Conservation (phyloP, 805 yeast genomes). For the Yarrowia osloensis region DNA sequence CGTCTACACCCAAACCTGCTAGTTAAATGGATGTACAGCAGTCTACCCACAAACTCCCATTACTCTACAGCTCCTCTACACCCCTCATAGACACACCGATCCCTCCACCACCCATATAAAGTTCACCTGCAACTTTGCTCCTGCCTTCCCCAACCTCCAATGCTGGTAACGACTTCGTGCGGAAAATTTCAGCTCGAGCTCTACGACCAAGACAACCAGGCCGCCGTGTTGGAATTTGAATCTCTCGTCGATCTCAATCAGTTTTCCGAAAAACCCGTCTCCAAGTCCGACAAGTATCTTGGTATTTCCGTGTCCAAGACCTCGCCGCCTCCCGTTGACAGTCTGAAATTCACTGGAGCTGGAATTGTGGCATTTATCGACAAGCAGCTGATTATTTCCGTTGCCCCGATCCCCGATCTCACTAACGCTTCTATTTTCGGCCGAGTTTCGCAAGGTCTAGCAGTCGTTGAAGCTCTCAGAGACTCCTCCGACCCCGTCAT, state of each 20-base stretch:
- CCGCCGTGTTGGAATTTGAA: constrained; percentile 21
- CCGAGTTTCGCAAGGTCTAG: constrained; percentile 16
- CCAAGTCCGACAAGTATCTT: constrained; percentile 10
- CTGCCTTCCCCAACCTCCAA: constrained; percentile 11
- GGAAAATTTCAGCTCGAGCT: constrained; percentile 30
- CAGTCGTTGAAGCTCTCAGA: constrained; percentile 9
- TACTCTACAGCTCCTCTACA: no score
- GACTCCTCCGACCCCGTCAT: constrained; percentile 4
- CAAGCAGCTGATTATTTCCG: constrained; percentile 8
- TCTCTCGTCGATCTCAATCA: constrained; percentile 19
- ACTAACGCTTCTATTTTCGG: constrained; percentile 1
- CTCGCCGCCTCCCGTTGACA: constrained; percentile 8
- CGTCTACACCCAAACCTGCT: no score
- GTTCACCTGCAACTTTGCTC: constrained; percentile 11
- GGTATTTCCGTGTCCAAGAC: neutral
- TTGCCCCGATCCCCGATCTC: constrained; percentile 21
- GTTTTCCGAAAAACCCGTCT: neutral
- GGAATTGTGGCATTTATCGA: constrained; percentile 21
- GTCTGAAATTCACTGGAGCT: constrained; percentile 23
- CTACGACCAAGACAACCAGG: constrained; percentile 23
- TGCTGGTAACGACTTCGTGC: constrained; percentile 26
- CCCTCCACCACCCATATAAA: neutral
- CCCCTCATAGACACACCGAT: no score
- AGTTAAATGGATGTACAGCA: no score
- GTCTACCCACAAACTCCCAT: no score